Conservation (phyloP, 805 yeast genomes). For the Candida vartiovaarae region DNA sequence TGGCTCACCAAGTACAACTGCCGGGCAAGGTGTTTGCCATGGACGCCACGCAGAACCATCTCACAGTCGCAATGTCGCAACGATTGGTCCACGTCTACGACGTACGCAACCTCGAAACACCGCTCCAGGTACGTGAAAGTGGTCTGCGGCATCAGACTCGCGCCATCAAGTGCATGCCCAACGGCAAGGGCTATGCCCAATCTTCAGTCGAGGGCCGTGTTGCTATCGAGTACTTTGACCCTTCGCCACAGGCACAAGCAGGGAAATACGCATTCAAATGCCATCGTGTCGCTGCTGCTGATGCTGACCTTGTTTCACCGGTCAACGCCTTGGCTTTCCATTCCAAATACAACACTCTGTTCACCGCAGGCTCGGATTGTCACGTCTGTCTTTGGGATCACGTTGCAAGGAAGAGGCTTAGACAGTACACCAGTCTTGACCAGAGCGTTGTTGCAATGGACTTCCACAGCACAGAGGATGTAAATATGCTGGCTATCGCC, state of each 20-base stretch:
- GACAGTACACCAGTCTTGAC: conserved; percentile 52
- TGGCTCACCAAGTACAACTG: conserved; percentile 15
- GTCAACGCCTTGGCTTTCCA: conserved; percentile 76
- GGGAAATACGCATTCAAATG: conserved; percentile 75
- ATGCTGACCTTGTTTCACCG: conserved; percentile 57
- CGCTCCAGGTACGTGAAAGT: conserved; percentile 48
- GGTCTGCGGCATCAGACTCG: conserved; percentile 64
- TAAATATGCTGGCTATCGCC: conserved; percentile 34
- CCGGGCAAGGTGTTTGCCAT: conserved; percentile 53
- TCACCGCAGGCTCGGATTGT: conserved; percentile 91
- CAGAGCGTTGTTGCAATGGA: conserved; percentile 38
- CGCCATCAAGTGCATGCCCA: conserved; percentile 47
- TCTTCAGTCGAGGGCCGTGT: conserved; percentile 81
- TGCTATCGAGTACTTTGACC: conserved; percentile 61
- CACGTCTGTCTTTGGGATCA: conserved; percentile 87
- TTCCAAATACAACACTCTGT: conserved; percentile 67
- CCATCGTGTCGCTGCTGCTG: conserved; percentile 47
- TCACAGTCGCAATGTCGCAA: conserved; percentile 49
- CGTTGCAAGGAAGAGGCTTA: conserved; percentile 68
- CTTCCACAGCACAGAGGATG: conserved; percentile 24
- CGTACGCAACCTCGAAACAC: conserved; percentile 35
- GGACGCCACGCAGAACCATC: conserved; percentile 40
- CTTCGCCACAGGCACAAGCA: conserved; percentile 32
- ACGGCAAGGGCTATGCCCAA: conserved; percentile 53
- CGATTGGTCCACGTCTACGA: conserved; percentile 55